Base-by-base conservation (phyloP, 192 early-diverging fungal genomes). In the Coemansia reversa region DNA sequence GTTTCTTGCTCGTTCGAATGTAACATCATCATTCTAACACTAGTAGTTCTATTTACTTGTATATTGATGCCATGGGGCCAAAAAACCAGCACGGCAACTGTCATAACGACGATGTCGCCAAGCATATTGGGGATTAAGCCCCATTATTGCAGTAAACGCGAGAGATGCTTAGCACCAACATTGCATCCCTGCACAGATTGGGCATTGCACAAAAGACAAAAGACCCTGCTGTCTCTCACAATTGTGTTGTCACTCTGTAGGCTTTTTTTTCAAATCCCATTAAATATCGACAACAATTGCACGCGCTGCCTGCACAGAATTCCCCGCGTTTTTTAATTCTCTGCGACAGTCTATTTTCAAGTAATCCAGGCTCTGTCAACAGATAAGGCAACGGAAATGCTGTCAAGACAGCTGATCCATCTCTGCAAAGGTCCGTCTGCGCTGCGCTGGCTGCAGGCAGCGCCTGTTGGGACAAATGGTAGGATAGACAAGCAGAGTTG, bases 391-490 rank as follows among this genome's bases (percentile, higher is more conserved):
- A 42, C 45, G 50, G 24, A 49, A 20, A 60, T 45, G 39, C 50
- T 60, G 8, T 60, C 59, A 25, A 48, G 59, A 27, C 59, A 60
- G 59, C 59, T 60, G 59, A 60, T 54, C 52, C 49, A 23, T 32
- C 32, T 52, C 50, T 39, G 32, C 51, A 52, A 35, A 51, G 29
- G 11, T 7, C 61, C 50, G 33, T 51, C 61, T 62, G 61, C 23
- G 61, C 50, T 23, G 61, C 61, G 52, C 0, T 11, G 24, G 52
- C 52, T 27, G 24, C 52, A 27, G 20, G 25, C 20, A 24, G 20
- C 52, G 23, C 18, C 23, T 16, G 25, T 20, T 16, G 20, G 14
- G 14, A 29, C 52, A 11, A 54, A 54, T 28, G 20, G 52, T 54
- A 54, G 5, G 52, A 18, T 8, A 2, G 52, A 22, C 22, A n/a